These are phyloP conservation scores for Ustilago tritici DNA, from an alignment of 1,284 basidiomycete genomes.

Conservation along the genomic window DNA sequence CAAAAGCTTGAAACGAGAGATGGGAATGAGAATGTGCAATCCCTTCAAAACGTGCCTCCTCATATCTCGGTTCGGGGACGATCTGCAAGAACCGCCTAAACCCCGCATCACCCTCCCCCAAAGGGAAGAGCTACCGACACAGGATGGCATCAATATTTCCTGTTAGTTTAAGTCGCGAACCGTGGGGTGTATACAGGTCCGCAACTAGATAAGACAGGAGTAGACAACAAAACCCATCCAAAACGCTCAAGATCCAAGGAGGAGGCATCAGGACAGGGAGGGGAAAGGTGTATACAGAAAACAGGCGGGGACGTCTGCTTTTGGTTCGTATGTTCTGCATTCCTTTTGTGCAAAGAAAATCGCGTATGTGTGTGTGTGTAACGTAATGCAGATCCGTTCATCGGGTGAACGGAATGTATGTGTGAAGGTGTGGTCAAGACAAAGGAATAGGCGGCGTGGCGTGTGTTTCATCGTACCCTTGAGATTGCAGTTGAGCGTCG, in stretches of 20 bases:
- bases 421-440: not conserved
- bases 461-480: slow-evolving; percentile 18
- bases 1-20: not conserved
- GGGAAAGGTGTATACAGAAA: not conserved
- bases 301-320: not conserved
- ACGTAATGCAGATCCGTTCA: slow-evolving; percentile 9
- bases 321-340: slow-evolving; percentile 45
- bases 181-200: slow-evolving; percentile 31
- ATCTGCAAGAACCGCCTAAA: slow-evolving; percentile 59
- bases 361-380: slow-evolving; percentile 18
- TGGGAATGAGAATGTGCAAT: slow-evolving; percentile 38
- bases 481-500: slow-evolving; percentile 3
- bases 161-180: slow-evolving; percentile 61
- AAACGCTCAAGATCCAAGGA: not conserved
- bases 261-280: not conserved
- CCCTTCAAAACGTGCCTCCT: slow-evolving; percentile 62
- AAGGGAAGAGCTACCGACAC: not conserved
- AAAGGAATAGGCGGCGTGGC: slow-evolving; percentile 7
- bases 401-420: slow-evolving; percentile 33
- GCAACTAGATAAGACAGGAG: slow-evolving; percentile 55
- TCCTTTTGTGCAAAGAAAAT: slow-evolving; percentile 45
- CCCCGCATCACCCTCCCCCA: not conserved
- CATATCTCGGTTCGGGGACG: slow-evolving; percentile 39
- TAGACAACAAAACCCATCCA: not conserved
- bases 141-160: slow-evolving; percentile 38